These are phyloP conservation scores for Alternaria panax DNA, from an alignment of 2,329 filamentous ascomycete genomes.

Conservation along the genomic window DNA sequence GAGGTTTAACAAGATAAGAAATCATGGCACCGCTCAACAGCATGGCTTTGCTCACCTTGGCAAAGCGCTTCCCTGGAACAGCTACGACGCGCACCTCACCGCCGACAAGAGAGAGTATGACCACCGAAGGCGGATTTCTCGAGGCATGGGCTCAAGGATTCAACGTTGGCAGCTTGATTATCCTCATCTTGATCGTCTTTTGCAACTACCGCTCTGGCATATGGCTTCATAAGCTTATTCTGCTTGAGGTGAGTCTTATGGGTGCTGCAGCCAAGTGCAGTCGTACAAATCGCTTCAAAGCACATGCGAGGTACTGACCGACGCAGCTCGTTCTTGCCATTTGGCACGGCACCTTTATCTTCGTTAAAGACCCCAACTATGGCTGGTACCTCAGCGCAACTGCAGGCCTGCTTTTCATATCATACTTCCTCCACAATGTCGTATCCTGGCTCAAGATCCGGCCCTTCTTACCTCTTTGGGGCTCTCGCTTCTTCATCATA, in stretches of 20 bases:
- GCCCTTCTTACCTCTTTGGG: constrained; percentile 45
- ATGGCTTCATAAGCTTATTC: constrained; percentile 46
- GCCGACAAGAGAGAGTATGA: constrained; percentile 37
- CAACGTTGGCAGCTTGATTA: constrained; percentile 45
- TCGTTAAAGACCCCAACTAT: constrained; percentile 40
- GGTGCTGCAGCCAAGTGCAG: neutral
- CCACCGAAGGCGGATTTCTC: constrained; percentile 38
- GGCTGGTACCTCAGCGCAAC: constrained; percentile 47
- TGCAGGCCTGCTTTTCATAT: constrained; percentile 46
- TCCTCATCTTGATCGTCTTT: constrained; percentile 47
- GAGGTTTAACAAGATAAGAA: neutral
- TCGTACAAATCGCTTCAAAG: neutral
- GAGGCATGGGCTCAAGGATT: constrained; percentile 50
- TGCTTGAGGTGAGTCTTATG: constrained; percentile 37
- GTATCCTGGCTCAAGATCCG: constrained; percentile 48
- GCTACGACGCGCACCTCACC: constrained; percentile 36
- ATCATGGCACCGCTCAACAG: constrained; percentile 36
- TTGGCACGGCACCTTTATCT: constrained; percentile 49
- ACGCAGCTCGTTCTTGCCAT: constrained; percentile 45
- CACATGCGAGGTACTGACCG: constrained; percentile 11
- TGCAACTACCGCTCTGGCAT: constrained; percentile 47
- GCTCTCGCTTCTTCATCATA: constrained; percentile 44
- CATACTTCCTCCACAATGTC: constrained; percentile 47
- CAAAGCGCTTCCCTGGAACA: constrained; percentile 29
- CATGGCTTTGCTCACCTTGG: constrained; percentile 14